Evolutionary conservation across 1,284 basidiomycete genomes (phyloP).

Genomic region (Thecaphora thlaspeos): DNA sequence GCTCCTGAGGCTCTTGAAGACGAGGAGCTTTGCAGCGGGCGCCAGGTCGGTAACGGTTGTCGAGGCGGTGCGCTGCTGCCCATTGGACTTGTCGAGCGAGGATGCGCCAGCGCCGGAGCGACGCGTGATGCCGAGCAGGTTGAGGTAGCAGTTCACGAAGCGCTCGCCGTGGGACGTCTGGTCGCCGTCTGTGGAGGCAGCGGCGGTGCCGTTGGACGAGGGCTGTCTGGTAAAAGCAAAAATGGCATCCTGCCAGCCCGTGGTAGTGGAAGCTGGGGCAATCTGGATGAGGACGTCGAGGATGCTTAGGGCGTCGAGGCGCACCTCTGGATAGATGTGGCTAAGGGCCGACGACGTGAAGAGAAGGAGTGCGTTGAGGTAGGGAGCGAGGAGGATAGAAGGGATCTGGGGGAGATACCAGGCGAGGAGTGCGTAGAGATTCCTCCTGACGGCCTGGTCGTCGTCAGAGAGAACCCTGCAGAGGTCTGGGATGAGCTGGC

Average conservation of each 20-base stretch:
- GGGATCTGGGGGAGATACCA: conserved; percentile 74
- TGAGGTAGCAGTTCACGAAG: conserved; percentile 45
- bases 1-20: conserved; percentile 19
- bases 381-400: conserved; percentile 64
- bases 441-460: conserved; percentile 61
- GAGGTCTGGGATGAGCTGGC: conserved; percentile 68
- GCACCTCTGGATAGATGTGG: conserved; percentile 89
- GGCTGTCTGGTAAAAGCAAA: conserved; percentile 10
- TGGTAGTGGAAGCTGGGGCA: conserved; percentile 63
- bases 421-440: conserved; percentile 61
- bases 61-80: conserved; percentile 4
- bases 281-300: conserved; percentile 75
- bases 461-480: conserved; percentile 72
- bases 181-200: conserved; percentile 9
- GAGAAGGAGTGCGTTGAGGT: conserved; percentile 71
- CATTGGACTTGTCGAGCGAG: too few species aligned
- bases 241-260: conserved; percentile 37
- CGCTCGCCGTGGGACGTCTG: conserved; percentile 38
- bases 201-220: conserved; percentile 7
- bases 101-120: conserved; percentile 11
- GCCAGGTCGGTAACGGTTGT: conserved; percentile 24
- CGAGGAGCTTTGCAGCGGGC: conserved; percentile 24
- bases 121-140: conserved; percentile 43
- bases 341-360: conserved; percentile 88
- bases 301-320: conserved; percentile 82